Conservation (phyloP, 2,329 filamentous ascomycete genomes). For the Akanthomyces lecanii region DNA sequence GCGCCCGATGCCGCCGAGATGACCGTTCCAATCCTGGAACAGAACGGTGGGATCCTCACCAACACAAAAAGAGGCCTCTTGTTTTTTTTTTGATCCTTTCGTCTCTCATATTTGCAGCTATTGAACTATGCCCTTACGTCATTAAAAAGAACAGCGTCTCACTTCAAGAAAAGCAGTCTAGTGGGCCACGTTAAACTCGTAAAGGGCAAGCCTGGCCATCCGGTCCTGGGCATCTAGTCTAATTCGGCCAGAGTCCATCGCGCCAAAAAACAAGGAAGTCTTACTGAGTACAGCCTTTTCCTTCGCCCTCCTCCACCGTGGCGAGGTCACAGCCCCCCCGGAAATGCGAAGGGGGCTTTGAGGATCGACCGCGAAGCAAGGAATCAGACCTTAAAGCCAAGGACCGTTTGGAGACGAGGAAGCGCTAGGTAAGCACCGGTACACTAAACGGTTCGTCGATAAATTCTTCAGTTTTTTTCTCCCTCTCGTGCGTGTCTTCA, state of each 20-base stretch:
- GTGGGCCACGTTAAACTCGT: conserved; percentile 5
- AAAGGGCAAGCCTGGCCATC: not conserved
- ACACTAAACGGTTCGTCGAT: not conserved
- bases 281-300: not conserved
- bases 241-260: conserved; percentile 6
- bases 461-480: not conserved
- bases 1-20: not conserved
- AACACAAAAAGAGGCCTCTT: not conserved
- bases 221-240: conserved; percentile 1
- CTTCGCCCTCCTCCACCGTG: not conserved
- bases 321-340: not conserved
- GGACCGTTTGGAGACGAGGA: not conserved
- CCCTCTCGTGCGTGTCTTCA: not conserved
- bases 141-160: not conserved
- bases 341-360: not conserved
- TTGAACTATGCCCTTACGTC: not conserved
- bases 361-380: not conserved
- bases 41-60: not conserved
- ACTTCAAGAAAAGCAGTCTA: not conserved
- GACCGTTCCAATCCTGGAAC: not conserved
- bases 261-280: conserved; percentile 1
- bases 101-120: not conserved
- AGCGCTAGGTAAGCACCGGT: not conserved
- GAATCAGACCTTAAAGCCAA: not conserved
- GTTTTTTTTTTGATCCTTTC: too few species aligned